These are phyloP conservation scores for Talaromyces proteolyticus DNA, from an alignment of 495 filamentous ascomycete genomes.

Conservation along the genomic window DNA sequence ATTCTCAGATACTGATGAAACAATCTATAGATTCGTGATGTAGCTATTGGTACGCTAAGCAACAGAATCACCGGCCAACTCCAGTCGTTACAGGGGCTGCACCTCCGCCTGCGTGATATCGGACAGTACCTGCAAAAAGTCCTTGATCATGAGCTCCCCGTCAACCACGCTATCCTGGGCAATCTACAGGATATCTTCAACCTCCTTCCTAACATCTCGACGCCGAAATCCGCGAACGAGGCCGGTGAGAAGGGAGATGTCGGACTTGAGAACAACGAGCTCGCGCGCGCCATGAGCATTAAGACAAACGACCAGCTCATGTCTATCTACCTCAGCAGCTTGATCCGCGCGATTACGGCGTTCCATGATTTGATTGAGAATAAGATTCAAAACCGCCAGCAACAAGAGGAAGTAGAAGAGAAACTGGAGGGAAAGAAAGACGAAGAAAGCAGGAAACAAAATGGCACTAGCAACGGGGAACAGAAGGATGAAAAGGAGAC, in stretches of 20 bases:
- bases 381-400: conserved; percentile 98
- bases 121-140: conserved; percentile 94
- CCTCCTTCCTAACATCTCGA: conserved; percentile 91
- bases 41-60: conserved; percentile 96
- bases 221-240: conserved; percentile 55
- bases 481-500: conserved; percentile 61
- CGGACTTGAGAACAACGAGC: conserved; percentile 67
- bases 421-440: conserved; percentile 85
- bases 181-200: conserved; percentile 99
- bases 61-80: conserved; percentile 97
- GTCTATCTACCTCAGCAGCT: conserved; percentile 90
- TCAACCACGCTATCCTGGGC: conserved; percentile 96
- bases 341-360: conserved; percentile 96
- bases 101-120: conserved; percentile 92
- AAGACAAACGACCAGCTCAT: conserved; percentile 99
- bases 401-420: conserved; percentile 94
- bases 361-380: conserved; percentile 99
- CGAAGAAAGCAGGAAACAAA: conserved; percentile 55
- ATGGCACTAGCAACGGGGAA: conserved; percentile 54
- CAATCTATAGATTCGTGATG: conserved; percentile 53
- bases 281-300: conserved; percentile 91
- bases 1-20: background rate
- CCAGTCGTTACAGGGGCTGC: conserved; percentile 93
- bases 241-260: conserved; percentile 40
- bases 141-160: conserved; percentile 80